Percentiles rank a stretch among this genome's conserved stretches.
phyloP scores from a whole-genome alignment of 140 eudicot species.

The Stevia rebaudiana region DNA sequence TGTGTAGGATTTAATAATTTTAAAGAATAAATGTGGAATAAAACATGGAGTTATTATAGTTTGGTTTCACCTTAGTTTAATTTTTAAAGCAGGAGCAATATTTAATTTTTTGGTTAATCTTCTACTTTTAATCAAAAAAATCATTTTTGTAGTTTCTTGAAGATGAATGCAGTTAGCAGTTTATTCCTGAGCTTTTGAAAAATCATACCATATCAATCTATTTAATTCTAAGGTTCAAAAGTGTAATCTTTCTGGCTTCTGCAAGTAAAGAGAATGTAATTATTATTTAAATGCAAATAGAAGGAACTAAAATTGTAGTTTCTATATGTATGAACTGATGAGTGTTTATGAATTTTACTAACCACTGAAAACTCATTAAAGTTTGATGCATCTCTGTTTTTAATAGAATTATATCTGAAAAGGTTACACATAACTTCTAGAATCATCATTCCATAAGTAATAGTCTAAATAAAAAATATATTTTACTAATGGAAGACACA shows the following conservation, averaged over 20 bases:
- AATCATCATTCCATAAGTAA: constrained; percentile 4
- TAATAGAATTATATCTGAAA: neutral
- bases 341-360: neutral
- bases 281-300: neutral
- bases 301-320: neutral
- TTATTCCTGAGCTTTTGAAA: neutral
- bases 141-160: neutral
- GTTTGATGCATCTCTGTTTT: neutral
- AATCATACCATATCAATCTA: neutral
- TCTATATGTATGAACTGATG: neutral
- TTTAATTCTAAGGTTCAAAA: neutral
- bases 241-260: neutral
- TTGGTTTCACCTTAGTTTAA: neutral
- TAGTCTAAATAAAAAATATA: neutral
- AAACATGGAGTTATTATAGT: neutral
- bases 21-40: constrained; percentile 1
- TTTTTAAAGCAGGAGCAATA: neutral
- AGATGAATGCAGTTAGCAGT: neutral
- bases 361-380: neutral
- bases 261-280: neutral
- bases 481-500: constrained; percentile 7
- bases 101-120: neutral
- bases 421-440: neutral
- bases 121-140: neutral
- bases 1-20: constrained; percentile 3